Percentiles rank a stretch among this genome's conserved stretches.
Conservation (phyloP, 1,284 basidiomycete species). For the Flammula alnicola region DNA sequence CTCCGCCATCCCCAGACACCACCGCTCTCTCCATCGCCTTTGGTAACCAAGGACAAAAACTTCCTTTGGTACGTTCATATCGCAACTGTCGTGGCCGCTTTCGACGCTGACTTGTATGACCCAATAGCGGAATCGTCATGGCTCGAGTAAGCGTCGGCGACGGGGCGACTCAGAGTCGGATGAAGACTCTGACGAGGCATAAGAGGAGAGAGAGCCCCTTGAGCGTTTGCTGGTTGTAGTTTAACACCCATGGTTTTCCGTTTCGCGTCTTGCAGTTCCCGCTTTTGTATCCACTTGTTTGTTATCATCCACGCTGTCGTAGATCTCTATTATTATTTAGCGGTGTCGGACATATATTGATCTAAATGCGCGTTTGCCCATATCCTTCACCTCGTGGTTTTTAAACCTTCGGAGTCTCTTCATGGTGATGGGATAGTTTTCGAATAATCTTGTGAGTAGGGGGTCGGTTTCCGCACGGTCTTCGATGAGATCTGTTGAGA, state of each 20-base stretch:
- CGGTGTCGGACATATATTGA: conserved; percentile 32
- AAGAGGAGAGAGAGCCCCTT: conserved; percentile 22
- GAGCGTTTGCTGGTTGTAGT: background rate
- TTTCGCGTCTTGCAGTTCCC: too few relatives aligned
- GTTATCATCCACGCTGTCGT: conserved; percentile 4
- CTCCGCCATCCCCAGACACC: conserved; percentile 65
- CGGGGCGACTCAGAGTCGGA: conserved; percentile 56
- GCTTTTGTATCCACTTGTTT: conserved; percentile 6
- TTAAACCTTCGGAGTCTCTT: conserved; percentile 44
- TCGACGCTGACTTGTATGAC: conserved; percentile 14
- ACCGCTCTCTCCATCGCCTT: conserved; percentile 91
- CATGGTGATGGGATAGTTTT: conserved; percentile 53
- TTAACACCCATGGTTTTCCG: too few relatives aligned
- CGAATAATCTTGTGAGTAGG: conserved; percentile 48
- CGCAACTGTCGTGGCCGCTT: conserved; percentile 33
- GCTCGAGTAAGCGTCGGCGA: conserved; percentile 58
- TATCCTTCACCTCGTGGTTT: conserved; percentile 33
- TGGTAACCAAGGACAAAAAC: conserved; percentile 90
- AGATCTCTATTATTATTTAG: conserved; percentile 23
- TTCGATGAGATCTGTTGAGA: conserved; percentile 29
- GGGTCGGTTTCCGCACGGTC: conserved; percentile 37
- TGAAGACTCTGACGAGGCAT: conserved; percentile 48
- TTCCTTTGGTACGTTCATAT: conserved; percentile 82
- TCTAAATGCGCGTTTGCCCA: conserved; percentile 34
- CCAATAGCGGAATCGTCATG: conserved; percentile 41